These are phyloP conservation scores for Hordeum marinum DNA, from an alignment of 176 grass and related monocot species.

Conservation along the genomic window DNA sequence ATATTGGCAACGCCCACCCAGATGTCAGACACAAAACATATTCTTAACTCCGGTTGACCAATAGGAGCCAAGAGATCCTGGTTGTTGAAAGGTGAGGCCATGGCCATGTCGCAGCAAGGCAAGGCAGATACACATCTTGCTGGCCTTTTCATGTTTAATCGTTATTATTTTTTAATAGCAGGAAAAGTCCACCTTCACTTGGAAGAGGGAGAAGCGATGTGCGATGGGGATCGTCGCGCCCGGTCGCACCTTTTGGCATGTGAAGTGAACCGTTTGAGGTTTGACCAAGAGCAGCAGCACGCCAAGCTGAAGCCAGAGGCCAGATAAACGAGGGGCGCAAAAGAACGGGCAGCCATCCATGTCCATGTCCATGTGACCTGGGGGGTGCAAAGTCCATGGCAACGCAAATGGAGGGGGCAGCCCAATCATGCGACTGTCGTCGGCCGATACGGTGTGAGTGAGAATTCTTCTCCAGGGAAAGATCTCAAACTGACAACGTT, in stretches of 20 bases:
- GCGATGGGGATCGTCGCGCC: background rate
- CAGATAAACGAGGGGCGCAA: background rate
- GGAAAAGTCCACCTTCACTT: conserved; percentile 17
- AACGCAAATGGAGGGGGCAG: background rate
- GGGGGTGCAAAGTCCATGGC: background rate
- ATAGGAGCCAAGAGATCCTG: background rate
- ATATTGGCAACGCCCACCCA: background rate
- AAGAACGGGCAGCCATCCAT: background rate
- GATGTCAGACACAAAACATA: background rate
- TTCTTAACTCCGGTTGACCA: background rate
- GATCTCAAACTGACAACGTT: conserved; percentile 20
- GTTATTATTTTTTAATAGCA: too few relatives aligned
- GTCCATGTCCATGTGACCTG: background rate
- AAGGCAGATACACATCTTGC: background rate
- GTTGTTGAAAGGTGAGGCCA: background rate
- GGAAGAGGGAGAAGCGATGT: background rate
- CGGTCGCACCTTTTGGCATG: conserved; percentile 20
- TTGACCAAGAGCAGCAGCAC: background rate
- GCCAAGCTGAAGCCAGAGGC: background rate
- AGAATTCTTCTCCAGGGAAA: conserved; percentile 26
- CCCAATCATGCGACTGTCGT: conserved; percentile 40
- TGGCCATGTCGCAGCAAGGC: background rate
- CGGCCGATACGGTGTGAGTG: background rate
- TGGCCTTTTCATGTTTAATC: background rate
- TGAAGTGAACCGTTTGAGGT: conserved; percentile 17